These are phyloP conservation scores for Pichia sp. DNA, from an alignment of 1,139 yeast genomes.

Conservation along the genomic window DNA sequence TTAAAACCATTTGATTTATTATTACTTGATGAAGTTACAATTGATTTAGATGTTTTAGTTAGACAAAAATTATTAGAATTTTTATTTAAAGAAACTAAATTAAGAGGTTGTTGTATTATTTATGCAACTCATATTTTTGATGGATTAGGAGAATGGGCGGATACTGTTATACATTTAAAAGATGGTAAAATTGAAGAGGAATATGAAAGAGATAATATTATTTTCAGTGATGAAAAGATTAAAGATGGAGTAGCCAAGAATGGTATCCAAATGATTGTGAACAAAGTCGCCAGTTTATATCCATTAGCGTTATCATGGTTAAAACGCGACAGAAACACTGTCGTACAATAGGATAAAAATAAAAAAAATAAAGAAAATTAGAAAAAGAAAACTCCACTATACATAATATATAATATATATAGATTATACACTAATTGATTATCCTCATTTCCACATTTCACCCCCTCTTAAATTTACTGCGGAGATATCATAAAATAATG, in stretches of 20 bases:
- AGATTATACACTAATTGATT: too few species aligned
- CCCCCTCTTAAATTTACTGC: too few species aligned
- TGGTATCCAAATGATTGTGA: constrained; percentile 29
- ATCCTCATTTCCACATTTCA: too few species aligned
- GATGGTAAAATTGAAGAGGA: constrained; percentile 47
- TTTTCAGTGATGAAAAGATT: constrained; percentile 5
- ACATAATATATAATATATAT: too few species aligned
- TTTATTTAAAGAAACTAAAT: constrained; percentile 60
- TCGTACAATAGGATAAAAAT: too few species aligned
- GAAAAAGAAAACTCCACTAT: too few species aligned
- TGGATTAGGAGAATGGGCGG: constrained; percentile 87
- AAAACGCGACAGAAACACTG: not conserved
- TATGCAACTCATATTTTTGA: constrained; percentile 97
- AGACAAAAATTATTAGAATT: constrained; percentile 68
- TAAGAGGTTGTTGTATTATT: constrained; percentile 63
- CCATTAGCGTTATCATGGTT: constrained; percentile 49
- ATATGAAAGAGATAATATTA: constrained; percentile 30
- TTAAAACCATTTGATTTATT: constrained; percentile 84
- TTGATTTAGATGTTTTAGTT: constrained; percentile 89
- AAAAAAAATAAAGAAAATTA: too few species aligned
- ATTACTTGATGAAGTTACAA: constrained; percentile 89
- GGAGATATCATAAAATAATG: too few species aligned
- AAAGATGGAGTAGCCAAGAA: not conserved
- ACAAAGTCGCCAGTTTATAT: constrained; percentile 51
- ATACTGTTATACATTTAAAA: constrained; percentile 71